These are phyloP conservation scores for Kuraishia piskuri DNA, from an alignment of 805 yeast genomes.

Conservation along the genomic window DNA sequence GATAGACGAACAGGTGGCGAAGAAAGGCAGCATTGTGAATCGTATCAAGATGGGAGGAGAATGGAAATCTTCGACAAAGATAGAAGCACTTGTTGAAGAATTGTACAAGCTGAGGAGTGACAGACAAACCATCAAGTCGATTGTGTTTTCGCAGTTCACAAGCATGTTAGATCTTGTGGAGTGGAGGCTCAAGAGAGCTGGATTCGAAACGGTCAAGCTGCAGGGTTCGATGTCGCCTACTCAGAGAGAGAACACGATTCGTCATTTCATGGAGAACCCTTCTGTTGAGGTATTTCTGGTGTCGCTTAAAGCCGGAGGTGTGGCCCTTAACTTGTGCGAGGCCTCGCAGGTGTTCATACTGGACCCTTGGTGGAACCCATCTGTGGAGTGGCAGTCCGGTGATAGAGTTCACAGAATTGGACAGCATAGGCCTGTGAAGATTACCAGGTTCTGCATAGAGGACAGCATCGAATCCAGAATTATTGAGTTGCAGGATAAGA, in stretches of 20 bases:
- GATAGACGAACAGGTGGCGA: conserved; percentile 47
- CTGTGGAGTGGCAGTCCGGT: conserved; percentile 97
- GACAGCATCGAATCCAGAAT: conserved; percentile 96
- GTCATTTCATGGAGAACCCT: conserved; percentile 87
- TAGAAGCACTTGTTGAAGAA: conserved; percentile 93
- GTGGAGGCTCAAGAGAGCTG: conserved; percentile 92
- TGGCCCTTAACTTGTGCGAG: conserved; percentile 90
- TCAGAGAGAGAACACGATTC: conserved; percentile 87
- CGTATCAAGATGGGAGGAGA: conserved; percentile 79
- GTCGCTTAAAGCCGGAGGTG: conserved; percentile 97
- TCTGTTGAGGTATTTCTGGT: conserved; percentile 90
- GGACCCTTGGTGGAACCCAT: conserved; percentile 99
- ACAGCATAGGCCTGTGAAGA: conserved; percentile 87
- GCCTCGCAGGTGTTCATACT: conserved; percentile 93
- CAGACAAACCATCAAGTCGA: conserved; percentile 82
- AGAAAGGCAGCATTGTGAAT: conserved; percentile 72
- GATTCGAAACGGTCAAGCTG: conserved; percentile 86
- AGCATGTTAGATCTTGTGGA: conserved; percentile 94
- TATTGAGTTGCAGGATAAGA: conserved; percentile 92
- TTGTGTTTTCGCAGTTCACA: conserved; percentile 95
- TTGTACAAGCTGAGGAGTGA: conserved; percentile 81
- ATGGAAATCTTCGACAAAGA: conserved; percentile 94
- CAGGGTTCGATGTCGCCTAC: conserved; percentile 97
- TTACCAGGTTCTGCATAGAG: conserved; percentile 88
- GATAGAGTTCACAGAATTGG: conserved; percentile 98